A percentile compares a stretch with the other conserved stretches of the same genome.
Evolutionary conservation across 1,139 yeast genomes (phyloP).

Genomic region (Nakaseomyces uthaithaninus): DNA sequence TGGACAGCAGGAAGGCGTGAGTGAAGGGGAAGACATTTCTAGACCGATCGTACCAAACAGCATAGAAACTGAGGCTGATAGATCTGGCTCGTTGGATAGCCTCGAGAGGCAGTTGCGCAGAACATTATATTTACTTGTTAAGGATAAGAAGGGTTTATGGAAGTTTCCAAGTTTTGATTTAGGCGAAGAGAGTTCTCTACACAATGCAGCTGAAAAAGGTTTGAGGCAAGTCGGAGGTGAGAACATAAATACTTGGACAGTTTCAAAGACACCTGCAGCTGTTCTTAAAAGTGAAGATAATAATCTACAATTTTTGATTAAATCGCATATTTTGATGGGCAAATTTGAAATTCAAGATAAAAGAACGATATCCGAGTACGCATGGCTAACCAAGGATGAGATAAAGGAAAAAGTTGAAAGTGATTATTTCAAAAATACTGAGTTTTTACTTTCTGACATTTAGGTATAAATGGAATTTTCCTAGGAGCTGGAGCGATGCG

Average conservation of each 20-base stretch:
- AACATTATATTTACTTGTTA: conserved; percentile 66
- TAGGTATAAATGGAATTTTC: conserved; percentile 7
- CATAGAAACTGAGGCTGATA: conserved; percentile 72
- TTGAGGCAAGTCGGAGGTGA: conserved; percentile 66
- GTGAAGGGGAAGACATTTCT: conserved; percentile 44
- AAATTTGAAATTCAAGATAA: conserved; percentile 48
- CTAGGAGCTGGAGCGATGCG: too few relatives aligned
- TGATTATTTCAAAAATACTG: conserved; percentile 47
- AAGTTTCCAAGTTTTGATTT: conserved; percentile 62
- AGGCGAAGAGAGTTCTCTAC: conserved; percentile 44
- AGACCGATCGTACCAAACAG: conserved; percentile 66
- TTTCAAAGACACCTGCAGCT: conserved; percentile 81
- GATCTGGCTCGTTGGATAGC: conserved; percentile 48
- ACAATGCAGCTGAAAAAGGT: conserved; percentile 68
- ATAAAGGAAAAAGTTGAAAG: conserved; percentile 46
- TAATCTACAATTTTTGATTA: conserved; percentile 50
- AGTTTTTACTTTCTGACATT: conserved; percentile 39
- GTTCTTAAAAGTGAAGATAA: conserved; percentile 39
- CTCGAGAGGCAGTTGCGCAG: conserved; percentile 74
- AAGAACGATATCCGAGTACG: conserved; percentile 38
- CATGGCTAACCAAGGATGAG: conserved; percentile 86
- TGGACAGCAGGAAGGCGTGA: conserved; percentile 30
- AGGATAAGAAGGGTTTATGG: conserved; percentile 47
- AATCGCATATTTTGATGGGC: conserved; percentile 89
- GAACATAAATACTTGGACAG: conserved; percentile 76